Conservation (phyloP, 164 flowering plant genomes). For the Houttuynia cordata region DNA sequence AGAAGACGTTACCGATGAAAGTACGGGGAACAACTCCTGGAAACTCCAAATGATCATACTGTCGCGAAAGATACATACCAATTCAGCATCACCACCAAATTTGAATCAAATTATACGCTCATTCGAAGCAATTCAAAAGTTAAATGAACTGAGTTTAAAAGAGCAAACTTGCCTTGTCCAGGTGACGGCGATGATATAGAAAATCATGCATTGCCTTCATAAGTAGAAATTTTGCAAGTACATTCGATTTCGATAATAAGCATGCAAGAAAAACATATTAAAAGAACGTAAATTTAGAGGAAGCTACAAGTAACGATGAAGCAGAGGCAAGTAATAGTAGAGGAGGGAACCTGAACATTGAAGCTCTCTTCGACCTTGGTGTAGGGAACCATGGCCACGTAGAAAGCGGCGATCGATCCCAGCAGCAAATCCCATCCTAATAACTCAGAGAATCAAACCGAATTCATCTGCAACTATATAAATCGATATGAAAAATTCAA, state of each 20-base stretch:
- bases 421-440: conserved; percentile 77
- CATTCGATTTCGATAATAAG: no score
- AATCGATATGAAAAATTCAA: neutral
- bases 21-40: conserved; percentile 99
- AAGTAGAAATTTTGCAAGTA: neutral
- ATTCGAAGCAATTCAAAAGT: neutral
- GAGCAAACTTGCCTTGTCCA: conserved; percentile 43
- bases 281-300: no score
- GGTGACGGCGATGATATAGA: conserved; percentile 57
- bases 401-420: conserved; percentile 76
- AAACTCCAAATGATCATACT: conserved; percentile 98
- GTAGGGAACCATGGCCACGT: conserved; percentile 71
- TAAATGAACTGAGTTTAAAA: neutral
- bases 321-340: neutral
- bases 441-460: neutral
- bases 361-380: conserved; percentile 99
- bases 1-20: conserved; percentile 50
- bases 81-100: neutral
- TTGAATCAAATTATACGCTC: neutral
- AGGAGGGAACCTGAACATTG: conserved; percentile 64
- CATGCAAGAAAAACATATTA: neutral
- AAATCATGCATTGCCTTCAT: conserved; percentile 89
- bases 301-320: neutral
- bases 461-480: neutral
- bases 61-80: neutral